Evolutionary conservation across 2,329 filamentous ascomycete genomes (phyloP).

Genomic region (Fusarium equiseti): DNA sequence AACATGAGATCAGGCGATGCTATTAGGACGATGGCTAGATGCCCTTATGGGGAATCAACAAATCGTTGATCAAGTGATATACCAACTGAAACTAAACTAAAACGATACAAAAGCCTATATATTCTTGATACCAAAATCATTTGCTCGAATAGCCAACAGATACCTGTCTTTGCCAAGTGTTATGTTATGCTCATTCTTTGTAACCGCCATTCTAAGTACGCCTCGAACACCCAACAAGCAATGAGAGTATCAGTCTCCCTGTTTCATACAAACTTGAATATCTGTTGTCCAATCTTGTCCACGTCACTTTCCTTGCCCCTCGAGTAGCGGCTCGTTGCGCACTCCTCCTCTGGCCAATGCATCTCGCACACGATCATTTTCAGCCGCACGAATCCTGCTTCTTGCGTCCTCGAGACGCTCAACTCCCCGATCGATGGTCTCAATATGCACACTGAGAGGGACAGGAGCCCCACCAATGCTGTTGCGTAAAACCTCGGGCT

Average conservation of each 20-base stretch:
- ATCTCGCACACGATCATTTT: constrained; percentile 68
- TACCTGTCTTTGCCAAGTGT: not conserved
- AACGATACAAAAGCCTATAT: not conserved
- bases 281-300: not conserved
- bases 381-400: constrained; percentile 67
- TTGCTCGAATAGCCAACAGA: not conserved
- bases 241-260: not conserved
- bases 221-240: constrained; percentile 25
- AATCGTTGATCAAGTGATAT: not conserved
- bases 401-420: constrained; percentile 77
- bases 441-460: constrained; percentile 79
- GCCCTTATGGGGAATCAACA: not conserved
- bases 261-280: not conserved
- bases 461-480: constrained; percentile 55
- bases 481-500: constrained; percentile 70
- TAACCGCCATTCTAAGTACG: constrained; percentile 9
- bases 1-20: not conserved
- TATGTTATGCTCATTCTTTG: not conserved
- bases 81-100: not conserved
- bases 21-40: not conserved
- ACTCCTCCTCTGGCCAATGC: constrained; percentile 61
- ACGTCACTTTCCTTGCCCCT: constrained; percentile 44
- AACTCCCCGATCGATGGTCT: constrained; percentile 78
- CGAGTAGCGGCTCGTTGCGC: constrained; percentile 57
- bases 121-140: not conserved